phyloP scores from a whole-genome alignment of 164 flowering plant genomes.

The Liquidambar formosana region DNA sequence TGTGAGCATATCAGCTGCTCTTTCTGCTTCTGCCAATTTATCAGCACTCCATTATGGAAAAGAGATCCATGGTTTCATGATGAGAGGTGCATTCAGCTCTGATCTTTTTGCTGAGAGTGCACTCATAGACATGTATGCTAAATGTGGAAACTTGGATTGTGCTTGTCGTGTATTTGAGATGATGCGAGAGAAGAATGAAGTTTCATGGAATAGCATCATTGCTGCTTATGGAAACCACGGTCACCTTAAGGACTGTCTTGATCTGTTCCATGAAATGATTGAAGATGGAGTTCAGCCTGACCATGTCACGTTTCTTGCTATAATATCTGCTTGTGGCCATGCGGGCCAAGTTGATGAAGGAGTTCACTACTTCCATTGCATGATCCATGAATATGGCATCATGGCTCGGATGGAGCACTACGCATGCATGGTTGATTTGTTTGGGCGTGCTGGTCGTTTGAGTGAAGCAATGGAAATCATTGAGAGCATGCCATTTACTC shows the following conservation, averaged over 20 bases:
- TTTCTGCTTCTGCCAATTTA: conserved; percentile 73
- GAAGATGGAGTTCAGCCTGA: conserved; percentile 63
- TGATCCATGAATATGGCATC: conserved; percentile 57
- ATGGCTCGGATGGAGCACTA: conserved; percentile 77
- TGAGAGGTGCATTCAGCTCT: conserved; percentile 36
- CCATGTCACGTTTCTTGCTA: conserved; percentile 74
- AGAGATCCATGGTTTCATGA: conserved; percentile 69
- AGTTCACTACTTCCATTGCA: conserved; percentile 40
- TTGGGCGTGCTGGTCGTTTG: conserved; percentile 72
- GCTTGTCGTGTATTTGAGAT: conserved; percentile 63
- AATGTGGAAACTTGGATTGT: conserved; percentile 61
- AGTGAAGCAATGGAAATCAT: conserved; percentile 59
- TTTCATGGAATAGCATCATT: conserved; percentile 88
- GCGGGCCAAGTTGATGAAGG: conserved; percentile 75
- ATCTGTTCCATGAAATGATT: conserved; percentile 56
- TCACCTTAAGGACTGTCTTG: conserved; percentile 40
- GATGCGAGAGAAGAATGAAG: conserved; percentile 64
- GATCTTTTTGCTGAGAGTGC: conserved; percentile 63
- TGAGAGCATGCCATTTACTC: conserved; percentile 63
- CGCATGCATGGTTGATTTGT: conserved; percentile 83
- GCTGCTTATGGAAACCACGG: conserved; percentile 88
- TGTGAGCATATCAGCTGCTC: conserved; percentile 74
- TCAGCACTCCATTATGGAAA: conserved; percentile 68
- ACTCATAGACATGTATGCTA: conserved; percentile 77
- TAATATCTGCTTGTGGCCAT: conserved; percentile 82